Conservation (phyloP, 805 yeast genomes). For the Starmerella powellii region DNA sequence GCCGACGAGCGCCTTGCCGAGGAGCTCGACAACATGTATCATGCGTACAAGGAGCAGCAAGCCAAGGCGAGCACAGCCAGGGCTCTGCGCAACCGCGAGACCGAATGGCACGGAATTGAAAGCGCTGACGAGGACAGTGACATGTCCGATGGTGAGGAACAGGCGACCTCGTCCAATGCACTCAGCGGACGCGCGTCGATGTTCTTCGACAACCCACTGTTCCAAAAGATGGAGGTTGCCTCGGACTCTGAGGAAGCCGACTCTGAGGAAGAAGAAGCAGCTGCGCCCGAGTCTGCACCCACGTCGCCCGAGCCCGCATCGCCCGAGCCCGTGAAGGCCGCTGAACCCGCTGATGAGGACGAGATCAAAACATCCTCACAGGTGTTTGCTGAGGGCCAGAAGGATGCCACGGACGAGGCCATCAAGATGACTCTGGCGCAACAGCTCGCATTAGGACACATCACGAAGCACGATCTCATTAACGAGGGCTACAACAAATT, state of each 20-base stretch:
- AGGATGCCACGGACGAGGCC: slow-evolving; percentile 27
- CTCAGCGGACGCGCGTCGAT: slow-evolving; percentile 30
- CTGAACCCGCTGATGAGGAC: slow-evolving; percentile 20
- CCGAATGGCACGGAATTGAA: slow-evolving; percentile 29
- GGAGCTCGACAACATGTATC: slow-evolving; percentile 74
- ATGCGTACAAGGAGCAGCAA: slow-evolving; percentile 42
- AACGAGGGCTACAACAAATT: slow-evolving; percentile 89
- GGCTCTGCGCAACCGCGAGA: slow-evolving; percentile 42
- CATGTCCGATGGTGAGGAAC: slow-evolving; percentile 18
- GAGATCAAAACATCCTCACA: slow-evolving; percentile 9
- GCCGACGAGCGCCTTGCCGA: slow-evolving; percentile 52
- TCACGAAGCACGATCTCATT: slow-evolving; percentile 68
- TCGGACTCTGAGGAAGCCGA: slow-evolving; percentile 24
- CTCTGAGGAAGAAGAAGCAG: too few relatives aligned
- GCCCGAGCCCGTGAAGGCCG: too few relatives aligned
- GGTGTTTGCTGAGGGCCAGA: slow-evolving; percentile 22
- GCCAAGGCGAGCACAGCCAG: slow-evolving; percentile 39
- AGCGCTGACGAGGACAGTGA: slow-evolving; percentile 27
- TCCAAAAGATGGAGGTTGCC: slow-evolving; percentile 24
- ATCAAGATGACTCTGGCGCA: slow-evolving; percentile 86
- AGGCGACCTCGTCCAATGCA: too few relatives aligned
- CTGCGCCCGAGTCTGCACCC: too few relatives aligned
- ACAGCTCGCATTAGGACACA: slow-evolving; percentile 82
- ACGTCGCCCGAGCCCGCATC: slow-evolving; percentile 6
- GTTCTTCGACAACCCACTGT: slow-evolving; percentile 32